Evolutionary conservation across 495 filamentous ascomycete species (phyloP), one percentile per base, ranked within the genome.

Genomic region (Geopyxis carbonaria): DNA sequence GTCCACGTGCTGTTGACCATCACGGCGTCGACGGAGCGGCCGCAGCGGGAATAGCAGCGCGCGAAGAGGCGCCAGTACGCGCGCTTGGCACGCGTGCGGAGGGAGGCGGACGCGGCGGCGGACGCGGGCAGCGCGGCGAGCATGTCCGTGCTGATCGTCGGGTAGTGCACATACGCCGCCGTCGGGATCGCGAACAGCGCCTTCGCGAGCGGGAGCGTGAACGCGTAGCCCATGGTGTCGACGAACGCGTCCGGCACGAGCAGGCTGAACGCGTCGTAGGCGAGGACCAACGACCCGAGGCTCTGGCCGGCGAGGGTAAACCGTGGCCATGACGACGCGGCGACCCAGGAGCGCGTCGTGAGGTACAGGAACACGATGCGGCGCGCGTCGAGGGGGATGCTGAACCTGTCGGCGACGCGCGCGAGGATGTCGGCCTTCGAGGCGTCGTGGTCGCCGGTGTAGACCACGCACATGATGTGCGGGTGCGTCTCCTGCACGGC

Each of bases 1-100:
- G 89, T 97, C 89, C 89, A 97, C 35, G 71, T 77, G 16, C 81
- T 91, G 59, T 97, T 97, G 38, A 85, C 89, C 82, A 95, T 92
- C 40, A 95, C 86, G 1, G 85, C 69, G 57, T 97, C 87, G 6
- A 91, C 72, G 18, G 77, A 68, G 25, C 71, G 67, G 13, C 89
- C 89, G 38, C 92, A 77, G 59, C 64, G 70, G 34, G 75, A 71
- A 60, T 97, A 97, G 3, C 89, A 57, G 25, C 56, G 59, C 1
- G 89, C 85, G 54, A 95, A 95, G 3, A 78, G 51, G 28, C 71
- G 62, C 89, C 89, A 97, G 65, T 97, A 97, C 36, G 89, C 62
- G 4, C 85, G 87, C 44, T 84, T 74, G 6, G 64, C 58, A n/a
- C 69, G 75, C 16, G 61, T 67, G 8, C 49, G 40, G 8, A 44